Base-by-base conservation (phyloP, 495 filamentous ascomycete genomes). In the Gamarada debralockiae region DNA sequence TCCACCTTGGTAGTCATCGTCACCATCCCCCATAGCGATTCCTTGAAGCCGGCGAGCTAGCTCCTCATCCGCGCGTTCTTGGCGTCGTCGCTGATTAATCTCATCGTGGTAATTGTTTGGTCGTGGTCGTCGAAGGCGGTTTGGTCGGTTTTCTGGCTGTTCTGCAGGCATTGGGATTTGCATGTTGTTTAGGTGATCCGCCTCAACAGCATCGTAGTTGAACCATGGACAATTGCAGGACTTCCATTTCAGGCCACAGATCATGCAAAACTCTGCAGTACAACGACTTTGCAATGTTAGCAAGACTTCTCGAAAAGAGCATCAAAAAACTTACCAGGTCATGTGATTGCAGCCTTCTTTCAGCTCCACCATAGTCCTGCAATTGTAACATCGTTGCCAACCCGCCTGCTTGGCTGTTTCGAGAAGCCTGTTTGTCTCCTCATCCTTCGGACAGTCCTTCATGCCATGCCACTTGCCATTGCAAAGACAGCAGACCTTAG, bases 311-410 rank as follows among this genome's bases (percentile, higher is more conserved):
- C 5, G 36, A 20, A 33, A 25, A 15, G 41, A 46, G 22, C 39
- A 33, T 45, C 40, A 14, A 17, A 3, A 31, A 49, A 67, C 82
- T 65, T 74, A 84, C 82, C 83, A 93, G 40, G 83, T 90, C 82
- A 92, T 91, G 61, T 91, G 89, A 67, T 89, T 90, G 65, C 86
- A 90, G 43, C 89, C 88, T 61, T 89, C 83, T 59, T 85, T 84
- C 43, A 89, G 68, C 65, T 93, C 87, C n/a, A 92, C 85, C 67
- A 85, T 79, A 15, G 81, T 75, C 49, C 75, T 81, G 70, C 89
- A 93, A 56, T 75, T 83, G 66, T 81, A 84, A 60, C 90, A 95
- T 24, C 82, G 76, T 61, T 89, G 84, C 81, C 86, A 90, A 20
- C 86, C 86, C 55, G 86, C 79, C 46, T 85, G 70, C 55, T 84